Evolutionary conservation across 1,284 basidiomycete genomes (phyloP).

Genomic region (Leccinum fallax): DNA sequence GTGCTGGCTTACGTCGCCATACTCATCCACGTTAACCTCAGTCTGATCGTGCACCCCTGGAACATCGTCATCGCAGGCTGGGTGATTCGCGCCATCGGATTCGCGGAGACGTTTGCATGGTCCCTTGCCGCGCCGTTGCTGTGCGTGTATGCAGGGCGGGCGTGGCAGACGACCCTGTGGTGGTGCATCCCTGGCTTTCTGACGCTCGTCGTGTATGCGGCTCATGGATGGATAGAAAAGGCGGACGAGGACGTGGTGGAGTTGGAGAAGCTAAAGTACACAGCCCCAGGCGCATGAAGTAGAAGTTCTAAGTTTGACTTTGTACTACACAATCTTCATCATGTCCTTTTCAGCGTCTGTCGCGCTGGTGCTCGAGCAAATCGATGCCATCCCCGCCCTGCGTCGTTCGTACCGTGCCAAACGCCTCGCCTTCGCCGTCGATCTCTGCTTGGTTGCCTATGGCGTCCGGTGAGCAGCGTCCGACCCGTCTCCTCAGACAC

Average conservation of each 20-base stretch:
- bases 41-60: conserved; percentile 40
- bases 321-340: background rate
- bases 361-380: conserved; percentile 20
- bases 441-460: conserved; percentile 30
- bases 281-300: conserved; percentile 52
- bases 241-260: conserved; percentile 49
- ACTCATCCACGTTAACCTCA: conserved; percentile 49
- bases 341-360: conserved; percentile 22
- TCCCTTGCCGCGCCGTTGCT: conserved; percentile 50
- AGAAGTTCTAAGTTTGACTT: background rate
- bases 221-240: conserved; percentile 45
- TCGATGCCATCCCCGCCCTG: conserved; percentile 6
- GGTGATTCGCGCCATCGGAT: conserved; percentile 42
- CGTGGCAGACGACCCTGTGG: conserved; percentile 57
- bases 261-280: conserved; percentile 56
- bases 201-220: conserved; percentile 45
- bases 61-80: conserved; percentile 29
- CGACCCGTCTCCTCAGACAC: background rate
- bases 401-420: conserved; percentile 8
- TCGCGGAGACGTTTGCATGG: conserved; percentile 44
- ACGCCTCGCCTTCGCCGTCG: conserved; percentile 23
- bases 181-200: conserved; percentile 49
- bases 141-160: conserved; percentile 45
- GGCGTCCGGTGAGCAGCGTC: conserved; percentile 29
- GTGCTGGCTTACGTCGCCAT: conserved; percentile 48